Evolutionary conservation across 2,329 filamentous ascomycete species (phyloP).

Genomic region (Scedosporium aurantiacum): DNA sequence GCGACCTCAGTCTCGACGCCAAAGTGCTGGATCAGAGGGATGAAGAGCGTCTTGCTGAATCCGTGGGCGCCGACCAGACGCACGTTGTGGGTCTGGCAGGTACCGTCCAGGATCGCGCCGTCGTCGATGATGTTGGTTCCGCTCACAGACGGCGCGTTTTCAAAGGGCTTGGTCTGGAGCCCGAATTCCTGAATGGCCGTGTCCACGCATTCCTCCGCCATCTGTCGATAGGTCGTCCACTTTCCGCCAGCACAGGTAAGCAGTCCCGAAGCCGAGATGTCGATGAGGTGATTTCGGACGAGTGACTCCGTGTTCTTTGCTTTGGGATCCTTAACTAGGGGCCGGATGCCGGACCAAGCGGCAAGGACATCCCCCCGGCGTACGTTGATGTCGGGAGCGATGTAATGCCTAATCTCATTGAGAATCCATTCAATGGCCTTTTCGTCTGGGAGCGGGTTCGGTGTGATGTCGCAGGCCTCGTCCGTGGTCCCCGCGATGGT

Average conservation of each 20-base stretch:
- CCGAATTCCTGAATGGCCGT: constrained; percentile 61
- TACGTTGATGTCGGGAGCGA: constrained; percentile 75
- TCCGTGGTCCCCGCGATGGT: constrained; percentile 86
- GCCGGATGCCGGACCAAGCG: constrained; percentile 81
- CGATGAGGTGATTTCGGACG: constrained; percentile 76
- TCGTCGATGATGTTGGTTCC: constrained; percentile 62
- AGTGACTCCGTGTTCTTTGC: constrained; percentile 78
- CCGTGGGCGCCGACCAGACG: constrained; percentile 76
- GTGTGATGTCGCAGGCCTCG: constrained; percentile 59
- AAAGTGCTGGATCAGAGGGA: constrained; percentile 89
- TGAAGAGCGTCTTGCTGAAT: constrained; percentile 81
- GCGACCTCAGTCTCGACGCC: constrained; percentile 87
- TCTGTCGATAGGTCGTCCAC: constrained; percentile 88
- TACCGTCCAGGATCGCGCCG: constrained; percentile 50
- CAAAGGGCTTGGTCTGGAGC: constrained; percentile 45
- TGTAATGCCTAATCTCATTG: constrained; percentile 69
- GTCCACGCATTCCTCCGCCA: constrained; percentile 84
- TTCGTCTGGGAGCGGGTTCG: constrained; percentile 67
- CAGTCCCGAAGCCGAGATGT: constrained; percentile 67
- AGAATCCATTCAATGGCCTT: constrained; percentile 84
- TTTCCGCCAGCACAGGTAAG: constrained; percentile 82
- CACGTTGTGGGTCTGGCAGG: constrained; percentile 74
- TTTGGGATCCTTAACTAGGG: constrained; percentile 76
- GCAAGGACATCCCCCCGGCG: constrained; percentile 79
- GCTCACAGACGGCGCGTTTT: constrained; percentile 54